Evolutionary conservation across 495 filamentous ascomycete species (phyloP).

Genomic region (Corynascus novoguineensis): DNA sequence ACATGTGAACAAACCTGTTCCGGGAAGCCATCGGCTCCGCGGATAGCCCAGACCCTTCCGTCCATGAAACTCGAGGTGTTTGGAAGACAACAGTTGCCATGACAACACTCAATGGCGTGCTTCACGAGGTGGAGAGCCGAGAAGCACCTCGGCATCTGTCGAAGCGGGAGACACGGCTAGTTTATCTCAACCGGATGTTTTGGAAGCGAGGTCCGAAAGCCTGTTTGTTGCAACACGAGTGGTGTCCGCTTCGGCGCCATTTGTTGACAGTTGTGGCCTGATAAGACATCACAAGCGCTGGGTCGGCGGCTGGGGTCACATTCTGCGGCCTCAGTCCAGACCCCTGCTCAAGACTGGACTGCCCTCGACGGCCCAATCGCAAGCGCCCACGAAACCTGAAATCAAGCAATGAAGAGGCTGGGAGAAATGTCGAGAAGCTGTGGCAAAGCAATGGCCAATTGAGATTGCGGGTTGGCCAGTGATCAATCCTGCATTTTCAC

Average conservation of each 20-base stretch:
- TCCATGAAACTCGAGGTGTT: background rate
- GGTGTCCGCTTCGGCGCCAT: slow-evolving; percentile 1
- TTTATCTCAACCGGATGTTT: slow-evolving; percentile 3
- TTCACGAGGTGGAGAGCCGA: slow-evolving; percentile 12
- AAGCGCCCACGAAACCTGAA: slow-evolving; percentile 25
- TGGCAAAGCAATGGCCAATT: slow-evolving; percentile 24
- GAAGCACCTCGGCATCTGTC: slow-evolving; percentile 19
- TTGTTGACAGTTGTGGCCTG: background rate
- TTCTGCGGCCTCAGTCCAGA: background rate
- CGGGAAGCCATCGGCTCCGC: slow-evolving; percentile 12
- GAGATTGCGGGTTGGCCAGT: slow-evolving; percentile 11
- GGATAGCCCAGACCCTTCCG: slow-evolving; percentile 8
- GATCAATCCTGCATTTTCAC: slow-evolving; percentile 21
- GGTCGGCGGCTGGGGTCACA: slow-evolving; percentile 1
- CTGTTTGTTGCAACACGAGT: background rate
- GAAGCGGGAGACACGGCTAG: background rate
- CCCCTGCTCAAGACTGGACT: background rate
- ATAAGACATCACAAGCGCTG: background rate
- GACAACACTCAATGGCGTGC: slow-evolving; percentile 21
- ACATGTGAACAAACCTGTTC: slow-evolving; percentile 22
- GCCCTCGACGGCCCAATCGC: slow-evolving; percentile 23
- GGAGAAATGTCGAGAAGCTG: slow-evolving; percentile 12
- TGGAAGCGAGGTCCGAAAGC: background rate
- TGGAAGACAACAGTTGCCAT: slow-evolving; percentile 16
- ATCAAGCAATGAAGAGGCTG: slow-evolving; percentile 23